Evolutionary conservation across 352 stramenopile genomes (phyloP), one percentile per base, ranked within the genome.

Genomic region (Globisporangium echinulatum): DNA sequence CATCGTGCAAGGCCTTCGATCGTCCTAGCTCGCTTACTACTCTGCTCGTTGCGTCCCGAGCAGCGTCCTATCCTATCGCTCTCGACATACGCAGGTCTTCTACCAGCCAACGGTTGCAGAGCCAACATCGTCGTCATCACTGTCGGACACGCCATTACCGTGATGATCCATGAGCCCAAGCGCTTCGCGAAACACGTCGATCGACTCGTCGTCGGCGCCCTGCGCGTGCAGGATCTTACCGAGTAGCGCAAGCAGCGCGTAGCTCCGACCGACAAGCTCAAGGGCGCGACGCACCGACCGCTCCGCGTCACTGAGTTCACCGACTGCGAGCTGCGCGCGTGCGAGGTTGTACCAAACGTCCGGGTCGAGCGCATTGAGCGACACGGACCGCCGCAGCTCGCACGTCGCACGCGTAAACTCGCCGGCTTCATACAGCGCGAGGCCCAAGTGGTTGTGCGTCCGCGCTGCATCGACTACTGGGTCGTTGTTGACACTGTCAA

Each of bases 221-320:
- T 82, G 82, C 3, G 85, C 72, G 58, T 94, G 80, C 49, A 94
- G 62, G 44, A 94, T 91, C 71, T 92, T 94, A 52, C 85, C 85
- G 19, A 92, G 65, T 52, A 92, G 72, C 43, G 85, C 89, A 56
- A 91, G 63, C 14, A 73, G 76, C 44, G 75, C 66, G 59, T 92
- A 90, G 61, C 79, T 92, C 40, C 81, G 75, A 3, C 66, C 62
- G 5, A 58, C 73, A 10, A 90, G 62, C 9, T 77, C 69, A 33
- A 92, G 64, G 7, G 79, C 77, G 3, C 78, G 74, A 10, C 74
- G 74, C 19, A 87, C 70, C 7, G 79, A 79, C 14, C 79, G 75
- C 62, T 94, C 85, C 4, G 85, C 85, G 48, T 91, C 85, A 52
- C 78, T 75, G 38, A 75, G 65, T 58, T 92, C 74, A 19, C 74